Evolutionary conservation across 768 basidiomycete species (phyloP).

Genomic region (Coprinopsis strossmayeri): DNA sequence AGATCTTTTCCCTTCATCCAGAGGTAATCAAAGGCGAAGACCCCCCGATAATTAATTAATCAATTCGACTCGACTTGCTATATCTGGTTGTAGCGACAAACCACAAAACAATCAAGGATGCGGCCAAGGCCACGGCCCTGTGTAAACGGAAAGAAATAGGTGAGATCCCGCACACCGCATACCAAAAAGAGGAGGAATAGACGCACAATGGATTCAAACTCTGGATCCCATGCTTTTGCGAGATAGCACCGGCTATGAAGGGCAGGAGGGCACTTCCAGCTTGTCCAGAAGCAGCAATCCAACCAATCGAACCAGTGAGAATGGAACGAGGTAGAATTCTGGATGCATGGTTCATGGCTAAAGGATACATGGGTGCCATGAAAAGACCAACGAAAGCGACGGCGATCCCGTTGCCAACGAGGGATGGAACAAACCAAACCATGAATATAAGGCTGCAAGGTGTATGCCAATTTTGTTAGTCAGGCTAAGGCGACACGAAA

Average conservation of each 20-base stretch:
- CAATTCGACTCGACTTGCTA: too few species aligned
- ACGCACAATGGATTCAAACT: constrained; percentile 59
- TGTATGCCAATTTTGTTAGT: background rate
- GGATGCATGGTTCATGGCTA: constrained; percentile 65
- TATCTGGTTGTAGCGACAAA: too few species aligned
- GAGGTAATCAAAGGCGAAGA: too few species aligned
- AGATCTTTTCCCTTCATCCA: too few species aligned
- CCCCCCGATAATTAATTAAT: too few species aligned
- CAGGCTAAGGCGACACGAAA: background rate
- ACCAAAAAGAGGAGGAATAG: background rate
- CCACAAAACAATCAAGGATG: too few species aligned
- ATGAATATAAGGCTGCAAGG: constrained; percentile 50
- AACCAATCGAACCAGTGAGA: constrained; percentile 56
- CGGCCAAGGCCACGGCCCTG: too few species aligned
- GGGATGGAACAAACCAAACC: constrained; percentile 63
- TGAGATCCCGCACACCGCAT: too few species aligned
- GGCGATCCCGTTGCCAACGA: constrained; percentile 58
- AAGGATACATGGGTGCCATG: constrained; percentile 70
- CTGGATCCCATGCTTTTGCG: constrained; percentile 53
- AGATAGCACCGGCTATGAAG: constrained; percentile 66
- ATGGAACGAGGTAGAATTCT: constrained; percentile 67
- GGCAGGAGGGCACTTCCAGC: constrained; percentile 68
- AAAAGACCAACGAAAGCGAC: constrained; percentile 60
- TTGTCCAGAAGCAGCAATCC: constrained; percentile 65
- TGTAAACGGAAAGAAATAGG: too few species aligned